Conservation (phyloP, 2,329 filamentous ascomycete species). For the Aspergillus sclerotialis region DNA sequence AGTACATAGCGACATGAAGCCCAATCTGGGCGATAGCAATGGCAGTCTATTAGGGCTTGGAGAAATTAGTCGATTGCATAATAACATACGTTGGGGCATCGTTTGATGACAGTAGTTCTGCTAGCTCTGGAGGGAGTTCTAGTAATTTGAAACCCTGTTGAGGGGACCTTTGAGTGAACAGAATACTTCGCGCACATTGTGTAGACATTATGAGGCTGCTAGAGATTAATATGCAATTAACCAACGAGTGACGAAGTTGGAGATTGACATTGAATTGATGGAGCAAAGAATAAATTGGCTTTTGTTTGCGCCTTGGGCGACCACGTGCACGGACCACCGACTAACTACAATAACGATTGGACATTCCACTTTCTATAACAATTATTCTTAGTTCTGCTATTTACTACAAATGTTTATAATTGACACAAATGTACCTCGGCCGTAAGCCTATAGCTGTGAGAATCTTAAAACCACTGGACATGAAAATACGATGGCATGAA, state of each 20-base stretch:
- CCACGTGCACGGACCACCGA: not conserved
- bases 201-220: slow-evolving; percentile 31
- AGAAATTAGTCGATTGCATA: not conserved
- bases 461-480: no score
- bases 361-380: no score
- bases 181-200: slow-evolving; percentile 28
- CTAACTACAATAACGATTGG: not conserved
- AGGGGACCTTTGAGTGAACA: slow-evolving; percentile 34
- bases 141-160: slow-evolving; percentile 53
- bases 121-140: slow-evolving; percentile 53
- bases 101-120: slow-evolving; percentile 46
- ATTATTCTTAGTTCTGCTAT: no score
- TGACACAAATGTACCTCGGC: no score
- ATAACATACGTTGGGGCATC: slow-evolving; percentile 30
- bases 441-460: no score
- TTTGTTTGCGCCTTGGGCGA: no score
- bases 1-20: not conserved
- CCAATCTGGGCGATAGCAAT: not conserved
- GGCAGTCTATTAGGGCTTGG: no score
- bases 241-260: no score
- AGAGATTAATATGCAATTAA: no score
- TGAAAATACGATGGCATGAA: no score
- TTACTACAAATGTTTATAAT: no score
- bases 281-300: not conserved
- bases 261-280: not conserved